Evolutionary conservation across 768 basidiomycete genomes (phyloP).

Genomic region (Artomyces pyxidatus): DNA sequence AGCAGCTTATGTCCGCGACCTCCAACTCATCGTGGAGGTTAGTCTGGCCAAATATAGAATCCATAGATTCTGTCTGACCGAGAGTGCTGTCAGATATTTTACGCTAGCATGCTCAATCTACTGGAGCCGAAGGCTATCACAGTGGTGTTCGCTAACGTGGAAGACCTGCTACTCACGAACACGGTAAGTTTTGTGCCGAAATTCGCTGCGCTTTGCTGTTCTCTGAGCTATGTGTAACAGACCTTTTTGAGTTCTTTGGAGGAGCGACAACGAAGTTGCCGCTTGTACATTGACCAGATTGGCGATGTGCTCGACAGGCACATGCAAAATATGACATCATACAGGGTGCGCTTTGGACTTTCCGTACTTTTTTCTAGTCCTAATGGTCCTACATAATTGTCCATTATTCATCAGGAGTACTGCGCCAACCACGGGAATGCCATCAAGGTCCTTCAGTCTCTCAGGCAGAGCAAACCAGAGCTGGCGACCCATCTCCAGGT

Average conservation of each 20-base stretch:
- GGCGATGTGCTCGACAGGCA: conserved; percentile 77
- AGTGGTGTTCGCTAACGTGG: conserved; percentile 87
- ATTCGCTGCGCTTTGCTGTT: not conserved
- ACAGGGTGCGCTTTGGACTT: conserved; percentile 48
- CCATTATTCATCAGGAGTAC: conserved; percentile 59
- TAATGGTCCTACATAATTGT: no score
- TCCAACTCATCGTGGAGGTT: conserved; percentile 90
- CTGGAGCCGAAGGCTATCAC: conserved; percentile 71
- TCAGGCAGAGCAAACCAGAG: conserved; percentile 59
- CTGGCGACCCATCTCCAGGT: conserved; percentile 66
- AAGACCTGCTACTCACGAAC: conserved; percentile 85
- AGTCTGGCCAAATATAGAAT: no score
- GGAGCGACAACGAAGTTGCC: conserved; percentile 82
- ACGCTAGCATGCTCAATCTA: conserved; percentile 63
- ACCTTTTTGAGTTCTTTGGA: conserved; percentile 84
- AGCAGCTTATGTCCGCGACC: conserved; percentile 78
- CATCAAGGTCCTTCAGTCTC: conserved; percentile 65
- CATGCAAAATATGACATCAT: conserved; percentile 70
- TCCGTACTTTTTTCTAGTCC: not conserved
- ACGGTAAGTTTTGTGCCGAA: conserved; percentile 43
- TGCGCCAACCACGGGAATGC: conserved; percentile 84
- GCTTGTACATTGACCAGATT: conserved; percentile 85
- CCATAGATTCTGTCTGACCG: no score
- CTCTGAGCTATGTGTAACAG: conserved; percentile 26
- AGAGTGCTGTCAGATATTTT: conserved; percentile 56